phyloP scores from a whole-genome alignment of 352 stramenopile species.

The Phytophthora capsici region DNA sequence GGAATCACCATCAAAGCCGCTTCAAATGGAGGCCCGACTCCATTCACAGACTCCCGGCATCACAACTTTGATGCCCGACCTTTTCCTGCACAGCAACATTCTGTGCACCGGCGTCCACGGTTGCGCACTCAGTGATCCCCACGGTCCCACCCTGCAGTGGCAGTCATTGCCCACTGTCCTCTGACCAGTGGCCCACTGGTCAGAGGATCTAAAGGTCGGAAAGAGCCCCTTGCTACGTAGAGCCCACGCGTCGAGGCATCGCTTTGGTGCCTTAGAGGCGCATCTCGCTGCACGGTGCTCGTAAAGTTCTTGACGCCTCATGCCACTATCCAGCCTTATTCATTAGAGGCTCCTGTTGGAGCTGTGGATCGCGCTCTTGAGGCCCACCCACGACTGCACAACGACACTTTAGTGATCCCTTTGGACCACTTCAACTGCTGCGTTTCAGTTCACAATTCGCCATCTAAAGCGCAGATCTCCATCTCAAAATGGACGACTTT shows the following conservation, averaged over 20 bases:
- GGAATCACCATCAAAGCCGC: no score
- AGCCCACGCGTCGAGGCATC: slow-evolving; percentile 4
- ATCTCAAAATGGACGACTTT: slow-evolving; percentile 19
- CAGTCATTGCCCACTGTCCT: no score
- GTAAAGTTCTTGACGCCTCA: slow-evolving; percentile 12
- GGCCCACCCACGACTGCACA: slow-evolving; percentile 1
- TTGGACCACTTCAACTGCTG: slow-evolving; percentile 1
- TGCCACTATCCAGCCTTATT: neutral
- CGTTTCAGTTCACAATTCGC: slow-evolving; percentile 30
- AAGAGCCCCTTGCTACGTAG: neutral
- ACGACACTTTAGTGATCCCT: slow-evolving; percentile 14
- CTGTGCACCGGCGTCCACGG: slow-evolving; percentile 2
- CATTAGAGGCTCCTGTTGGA: neutral
- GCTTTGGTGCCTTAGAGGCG: slow-evolving; percentile 8
- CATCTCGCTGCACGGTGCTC: slow-evolving; percentile 12
- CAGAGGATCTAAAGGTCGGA: slow-evolving; percentile 10
- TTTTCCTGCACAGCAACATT: no score
- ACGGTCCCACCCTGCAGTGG: neutral
- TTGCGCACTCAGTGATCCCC: neutral
- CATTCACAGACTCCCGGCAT: no score
- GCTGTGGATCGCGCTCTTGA: slow-evolving; percentile 11
- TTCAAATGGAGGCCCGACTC: no score
- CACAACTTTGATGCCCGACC: no score
- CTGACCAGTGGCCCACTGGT: neutral
- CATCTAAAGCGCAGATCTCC: slow-evolving; percentile 1